A percentile compares a stretch with the other conserved stretches of the same genome.
Conservation (phyloP, 2,329 filamentous ascomycete species). For the Hymenotorrendiella dingleyae region DNA sequence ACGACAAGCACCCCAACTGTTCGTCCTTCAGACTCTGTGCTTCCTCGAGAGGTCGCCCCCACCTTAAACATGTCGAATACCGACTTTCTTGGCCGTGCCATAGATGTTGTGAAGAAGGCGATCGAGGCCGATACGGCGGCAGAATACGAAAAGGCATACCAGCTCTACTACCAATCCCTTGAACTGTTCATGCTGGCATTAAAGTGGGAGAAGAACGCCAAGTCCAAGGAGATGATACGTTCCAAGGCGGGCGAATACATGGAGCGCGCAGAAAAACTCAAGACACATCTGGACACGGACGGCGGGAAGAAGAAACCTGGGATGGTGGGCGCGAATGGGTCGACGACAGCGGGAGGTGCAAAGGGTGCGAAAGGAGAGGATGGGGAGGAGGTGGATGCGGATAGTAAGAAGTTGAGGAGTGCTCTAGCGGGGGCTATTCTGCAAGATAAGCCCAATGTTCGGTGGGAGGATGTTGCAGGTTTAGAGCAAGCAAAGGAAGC, state of each 20-base stretch:
- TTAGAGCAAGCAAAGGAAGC: slow-evolving; percentile 93
- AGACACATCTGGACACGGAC: slow-evolving; percentile 78
- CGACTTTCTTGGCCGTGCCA: slow-evolving; percentile 94
- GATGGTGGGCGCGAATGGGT: slow-evolving; percentile 67
- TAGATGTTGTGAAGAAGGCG: slow-evolving; percentile 94
- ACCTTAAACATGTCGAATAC: slow-evolving; percentile 74
- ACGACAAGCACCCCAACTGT: neutral
- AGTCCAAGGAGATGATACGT: slow-evolving; percentile 95
- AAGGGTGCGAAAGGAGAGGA: slow-evolving; percentile 51
- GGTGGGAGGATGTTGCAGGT: slow-evolving; percentile 97
- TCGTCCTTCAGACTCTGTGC: neutral
- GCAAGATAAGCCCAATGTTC: slow-evolving; percentile 90
- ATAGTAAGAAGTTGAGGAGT: slow-evolving; percentile 89
- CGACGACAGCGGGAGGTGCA: slow-evolving; percentile 55
- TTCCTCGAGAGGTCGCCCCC: slow-evolving; percentile 6
- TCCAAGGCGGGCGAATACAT: slow-evolving; percentile 95
- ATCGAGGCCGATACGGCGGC: slow-evolving; percentile 94
- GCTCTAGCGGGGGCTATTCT: slow-evolving; percentile 89
- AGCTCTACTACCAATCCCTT: slow-evolving; percentile 90
- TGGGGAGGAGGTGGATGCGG: slow-evolving; percentile 71
- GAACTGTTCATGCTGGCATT: slow-evolving; percentile 98
- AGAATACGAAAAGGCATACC: slow-evolving; percentile 96
- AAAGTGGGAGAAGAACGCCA: slow-evolving; percentile 99
- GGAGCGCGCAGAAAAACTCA: slow-evolving; percentile 97
- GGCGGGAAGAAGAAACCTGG: slow-evolving; percentile 64